These are phyloP conservation scores for Grammothele lineata DNA, from an alignment of 768 basidiomycete species.

Conservation along the genomic window DNA sequence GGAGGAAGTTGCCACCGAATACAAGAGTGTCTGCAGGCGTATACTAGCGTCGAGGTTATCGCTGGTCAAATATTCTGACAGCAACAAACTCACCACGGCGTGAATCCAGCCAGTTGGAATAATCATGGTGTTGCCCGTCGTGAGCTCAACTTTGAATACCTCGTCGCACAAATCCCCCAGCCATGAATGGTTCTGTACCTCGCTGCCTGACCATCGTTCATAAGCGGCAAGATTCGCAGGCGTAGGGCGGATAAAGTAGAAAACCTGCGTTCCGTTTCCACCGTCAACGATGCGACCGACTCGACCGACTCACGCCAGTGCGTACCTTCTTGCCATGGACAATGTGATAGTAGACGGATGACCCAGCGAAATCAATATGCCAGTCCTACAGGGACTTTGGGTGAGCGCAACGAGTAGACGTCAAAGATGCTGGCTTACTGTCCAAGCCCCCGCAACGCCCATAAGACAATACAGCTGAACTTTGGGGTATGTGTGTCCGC, in stretches of 20 bases:
- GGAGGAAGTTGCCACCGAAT: constrained; percentile 96
- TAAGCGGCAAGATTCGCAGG: constrained; percentile 83
- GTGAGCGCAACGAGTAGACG: not conserved
- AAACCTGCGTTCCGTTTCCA: constrained; percentile 61
- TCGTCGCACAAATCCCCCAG: constrained; percentile 90
- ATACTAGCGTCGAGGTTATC: constrained; percentile 48
- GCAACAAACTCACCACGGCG: constrained; percentile 75
- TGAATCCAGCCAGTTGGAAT: constrained; percentile 98
- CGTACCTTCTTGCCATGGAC: constrained; percentile 77
- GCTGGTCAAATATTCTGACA: constrained; percentile 10
- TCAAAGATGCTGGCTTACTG: constrained; percentile 46
- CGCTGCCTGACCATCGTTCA: constrained; percentile 91
- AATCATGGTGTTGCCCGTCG: constrained; percentile 83
- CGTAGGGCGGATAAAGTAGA: constrained; percentile 94
- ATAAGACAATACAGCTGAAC: constrained; percentile 97
- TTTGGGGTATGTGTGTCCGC: constrained; percentile 78
- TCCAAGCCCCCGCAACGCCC: constrained; percentile 93
- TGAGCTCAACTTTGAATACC: constrained; percentile 79
- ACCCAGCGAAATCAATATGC: constrained; percentile 98
- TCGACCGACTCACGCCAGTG: not conserved
- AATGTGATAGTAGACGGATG: constrained; percentile 97
- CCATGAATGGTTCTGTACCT: constrained; percentile 85
- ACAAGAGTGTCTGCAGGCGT: constrained; percentile 92
- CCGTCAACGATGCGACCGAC: not conserved
- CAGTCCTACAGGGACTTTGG: constrained; percentile 63